Evolutionary conservation across 176 grass and related monocot species (phyloP), one percentile per base, ranked within the genome.

Genomic region (Oryza glumipatula): DNA sequence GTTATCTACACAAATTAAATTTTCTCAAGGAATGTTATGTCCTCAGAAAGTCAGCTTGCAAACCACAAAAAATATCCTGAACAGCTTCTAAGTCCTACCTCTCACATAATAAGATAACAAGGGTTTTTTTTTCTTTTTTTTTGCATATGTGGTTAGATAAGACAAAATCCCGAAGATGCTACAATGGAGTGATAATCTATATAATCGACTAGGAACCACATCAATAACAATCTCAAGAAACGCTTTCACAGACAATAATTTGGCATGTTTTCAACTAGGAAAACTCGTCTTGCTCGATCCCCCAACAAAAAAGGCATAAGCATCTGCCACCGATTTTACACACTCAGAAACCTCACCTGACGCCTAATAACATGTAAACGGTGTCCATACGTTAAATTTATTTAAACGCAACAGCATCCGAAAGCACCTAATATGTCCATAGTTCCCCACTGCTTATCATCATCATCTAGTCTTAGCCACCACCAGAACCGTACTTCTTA

Each of bases 401-500:
- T 75, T 86, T 17, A 60, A 86, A 80, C n/a, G 30, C 56, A 86
- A 35, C 67, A 82, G 73, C 73, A 54, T 56, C 28, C 47, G 3
- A 56, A 76, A 54, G 48, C 28, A 56, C 67, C 77, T 81, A 86
- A 86, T 44, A 75, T 63, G 74, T 75, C n/a, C 1, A 73, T 47
- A 73, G 49, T 48, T 48, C 35, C 58, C n/a, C 58, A 63, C 52
- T 75, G 33, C 72, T 74, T 13, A 44, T 69, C 70, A 45, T 76
- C 78, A 58, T 85, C 71, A 75, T 81, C 61, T 76, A 69, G 23
- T 54, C 56, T 89, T 89, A 89, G 74, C 90, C 90, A 0, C 82
- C 76, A 2, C 89, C 90, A 7, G 90, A 92, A 4, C 90, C 87
- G 3, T 92, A 92, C 63, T 92, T 92, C 90, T 92, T 86, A n/a